Conservation (phyloP, 495 filamentous ascomycete species). For the Aspergillus hancockii region DNA sequence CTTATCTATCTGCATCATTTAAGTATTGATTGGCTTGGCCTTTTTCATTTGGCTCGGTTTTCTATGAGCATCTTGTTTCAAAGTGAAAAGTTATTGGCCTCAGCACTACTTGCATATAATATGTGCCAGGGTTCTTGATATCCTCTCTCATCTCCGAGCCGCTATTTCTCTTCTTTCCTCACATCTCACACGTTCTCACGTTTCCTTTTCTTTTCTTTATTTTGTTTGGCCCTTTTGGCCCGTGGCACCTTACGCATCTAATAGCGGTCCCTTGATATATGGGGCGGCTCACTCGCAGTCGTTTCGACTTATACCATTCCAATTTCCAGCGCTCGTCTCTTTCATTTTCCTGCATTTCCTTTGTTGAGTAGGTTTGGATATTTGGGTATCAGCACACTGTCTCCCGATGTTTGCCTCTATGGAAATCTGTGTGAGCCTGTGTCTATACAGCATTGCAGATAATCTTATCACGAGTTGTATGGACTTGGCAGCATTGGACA, state of each 20-base stretch:
- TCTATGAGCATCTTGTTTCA: constrained; percentile 19
- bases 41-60: constrained; percentile 17
- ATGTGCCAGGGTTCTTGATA: constrained; percentile 24
- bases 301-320: constrained; percentile 8
- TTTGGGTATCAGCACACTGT: background rate
- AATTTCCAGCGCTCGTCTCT: constrained; percentile 1
- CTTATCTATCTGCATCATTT: constrained; percentile 20
- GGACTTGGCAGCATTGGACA: background rate
- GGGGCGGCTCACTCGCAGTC: constrained; percentile 1
- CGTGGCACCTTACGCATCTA: constrained; percentile 12
- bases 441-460: background rate
- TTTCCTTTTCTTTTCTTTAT: constrained; percentile 26
- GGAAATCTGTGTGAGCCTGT: background rate
- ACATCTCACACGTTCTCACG: constrained; percentile 12
- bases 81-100: constrained; percentile 26
- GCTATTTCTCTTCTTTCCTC: constrained; percentile 12
- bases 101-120: constrained; percentile 25
- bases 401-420: background rate
- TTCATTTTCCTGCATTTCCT: background rate
- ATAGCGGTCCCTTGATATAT: constrained; percentile 4
- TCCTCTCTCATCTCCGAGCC: constrained; percentile 23
- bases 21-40: constrained; percentile 9
- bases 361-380: background rate
- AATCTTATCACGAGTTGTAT: background rate
- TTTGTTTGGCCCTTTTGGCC: background rate